These are phyloP conservation scores for Hymenoscyphus fructigenus DNA, from an alignment of 2,329 filamentous ascomycete species.

Conservation along the genomic window DNA sequence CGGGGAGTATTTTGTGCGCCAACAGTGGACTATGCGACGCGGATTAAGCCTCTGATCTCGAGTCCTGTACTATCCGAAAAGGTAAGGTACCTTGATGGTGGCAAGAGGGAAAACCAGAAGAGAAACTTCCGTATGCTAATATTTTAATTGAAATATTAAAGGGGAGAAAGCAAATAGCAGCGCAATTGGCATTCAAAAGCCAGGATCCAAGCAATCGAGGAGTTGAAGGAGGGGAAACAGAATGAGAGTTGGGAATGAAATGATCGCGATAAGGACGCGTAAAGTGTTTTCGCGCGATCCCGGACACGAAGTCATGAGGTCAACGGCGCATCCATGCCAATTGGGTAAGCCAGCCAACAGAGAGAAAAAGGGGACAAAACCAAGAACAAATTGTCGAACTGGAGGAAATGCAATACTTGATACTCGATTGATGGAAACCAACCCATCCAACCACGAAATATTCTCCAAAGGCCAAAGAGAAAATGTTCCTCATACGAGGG, in stretches of 20 bases:
- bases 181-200: neutral
- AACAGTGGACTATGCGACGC: neutral
- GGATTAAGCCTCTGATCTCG: too few relatives aligned
- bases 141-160: neutral
- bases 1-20: neutral
- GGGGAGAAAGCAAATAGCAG: neutral
- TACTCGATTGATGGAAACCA: too few relatives aligned
- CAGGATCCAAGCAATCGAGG: neutral
- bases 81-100: slow-evolving; percentile 4
- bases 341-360: neutral
- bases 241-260: neutral
- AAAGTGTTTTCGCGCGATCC: slow-evolving; percentile 7
- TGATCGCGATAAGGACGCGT: slow-evolving; percentile 7
- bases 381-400: neutral
- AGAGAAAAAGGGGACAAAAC: neutral
- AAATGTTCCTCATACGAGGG: too few relatives aligned
- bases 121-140: neutral
- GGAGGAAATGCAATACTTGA: neutral
- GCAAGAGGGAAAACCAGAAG: neutral
- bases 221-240: neutral
- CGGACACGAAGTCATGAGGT: slow-evolving; percentile 13
- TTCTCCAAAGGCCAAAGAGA: too few relatives aligned
- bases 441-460: too few relatives aligned
- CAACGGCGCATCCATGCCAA: slow-evolving; percentile 4
- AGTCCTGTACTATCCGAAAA: neutral